Evolutionary conservation across 495 filamentous ascomycete species (phyloP), one percentile per base, ranked within the genome.

Genomic region (Penicillium antarcticum): DNA sequence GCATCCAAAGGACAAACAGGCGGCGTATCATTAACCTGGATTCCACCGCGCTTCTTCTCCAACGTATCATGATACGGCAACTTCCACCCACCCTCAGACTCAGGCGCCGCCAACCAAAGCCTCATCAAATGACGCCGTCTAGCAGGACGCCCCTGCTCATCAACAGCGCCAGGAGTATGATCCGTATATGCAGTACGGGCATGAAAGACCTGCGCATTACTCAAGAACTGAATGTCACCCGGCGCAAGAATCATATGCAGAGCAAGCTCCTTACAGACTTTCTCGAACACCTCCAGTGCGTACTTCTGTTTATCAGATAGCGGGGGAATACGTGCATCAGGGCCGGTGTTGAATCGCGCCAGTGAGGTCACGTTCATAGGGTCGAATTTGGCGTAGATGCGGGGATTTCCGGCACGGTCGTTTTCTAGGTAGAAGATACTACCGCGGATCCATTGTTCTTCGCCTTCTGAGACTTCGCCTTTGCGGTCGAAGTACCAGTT

Each of bases 401-500:
- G 64, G 7, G 57, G 67, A 38, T 48, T 59, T 10, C 73, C 65
- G 3, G 66, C 54, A n/a, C 45, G 46, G 7, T 72, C 72, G n/a
- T 65, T 64, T 56, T 81, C 88, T 1, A 89, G 69, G 65, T 88
- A 92, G 43, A 92, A 80, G 11, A 92, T 80, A 13, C 79, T 76
- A 31, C 80, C 79, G n/a, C 79, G 75, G 57, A 90, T 85, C 65
- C 80, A 95, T 42, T 79, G 78, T 45, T 89, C 82, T 65, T 92
- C 75, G 18, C 86, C 88, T 16, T 76, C 70, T 12, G 78, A 82
- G 2, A 77, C 77, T 69, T 92, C 89, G 17, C 89, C 89, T 64
- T 95, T 95, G 51, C 89, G 87, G 63, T 95, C 89, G 62, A 95
- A 92, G 67, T 91, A 91, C 89, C 89, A 95, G 51, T 84, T 80